Percentiles rank a stretch among this genome's conserved stretches.
These are phyloP conservation scores for Sporothrix brunneoviolacea DNA, from an alignment of 2,329 filamentous ascomycete genomes.

Conservation along the genomic window DNA sequence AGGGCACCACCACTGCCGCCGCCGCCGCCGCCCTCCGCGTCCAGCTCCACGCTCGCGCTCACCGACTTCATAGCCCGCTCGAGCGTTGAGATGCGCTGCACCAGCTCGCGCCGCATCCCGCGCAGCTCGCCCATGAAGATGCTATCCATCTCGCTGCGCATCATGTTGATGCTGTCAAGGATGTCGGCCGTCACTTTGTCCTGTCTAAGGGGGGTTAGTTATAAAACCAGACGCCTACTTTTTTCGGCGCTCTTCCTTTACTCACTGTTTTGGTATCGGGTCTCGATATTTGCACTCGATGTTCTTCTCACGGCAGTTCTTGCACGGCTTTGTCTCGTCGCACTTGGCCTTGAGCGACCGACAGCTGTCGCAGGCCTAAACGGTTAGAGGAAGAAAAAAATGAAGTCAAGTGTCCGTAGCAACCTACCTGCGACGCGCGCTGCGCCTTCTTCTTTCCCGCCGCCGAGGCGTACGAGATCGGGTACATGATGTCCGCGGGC, in stretches of 20 bases:
- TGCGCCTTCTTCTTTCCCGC: constrained; percentile 56
- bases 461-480: constrained; percentile 36
- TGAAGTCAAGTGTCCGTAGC: too few relatives aligned
- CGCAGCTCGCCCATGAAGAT: constrained; percentile 36
- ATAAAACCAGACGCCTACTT: background rate
- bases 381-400: background rate
- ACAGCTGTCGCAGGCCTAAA: constrained; percentile 86
- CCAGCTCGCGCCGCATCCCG: constrained; percentile 19
- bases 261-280: constrained; percentile 83
- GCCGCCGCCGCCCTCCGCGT: background rate
- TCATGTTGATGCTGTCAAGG: constrained; percentile 41
- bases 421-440: constrained; percentile 55
- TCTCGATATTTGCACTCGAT: constrained; percentile 84
- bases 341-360: constrained; percentile 85
- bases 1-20: background rate
- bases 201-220: constrained; percentile 31
- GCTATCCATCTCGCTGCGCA: constrained; percentile 13
- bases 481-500: constrained; percentile 34
- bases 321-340: constrained; percentile 77
- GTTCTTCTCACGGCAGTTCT: constrained; percentile 81
- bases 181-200: constrained; percentile 58
- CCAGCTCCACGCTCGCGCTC: background rate
- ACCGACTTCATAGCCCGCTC: background rate
- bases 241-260: constrained; percentile 15
- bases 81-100: background rate